A percentile compares a stretch with the other conserved stretches of the same genome.
Conservation (phyloP, 805 yeast genomes). For the Teunomyces barrocoloradensis region DNA sequence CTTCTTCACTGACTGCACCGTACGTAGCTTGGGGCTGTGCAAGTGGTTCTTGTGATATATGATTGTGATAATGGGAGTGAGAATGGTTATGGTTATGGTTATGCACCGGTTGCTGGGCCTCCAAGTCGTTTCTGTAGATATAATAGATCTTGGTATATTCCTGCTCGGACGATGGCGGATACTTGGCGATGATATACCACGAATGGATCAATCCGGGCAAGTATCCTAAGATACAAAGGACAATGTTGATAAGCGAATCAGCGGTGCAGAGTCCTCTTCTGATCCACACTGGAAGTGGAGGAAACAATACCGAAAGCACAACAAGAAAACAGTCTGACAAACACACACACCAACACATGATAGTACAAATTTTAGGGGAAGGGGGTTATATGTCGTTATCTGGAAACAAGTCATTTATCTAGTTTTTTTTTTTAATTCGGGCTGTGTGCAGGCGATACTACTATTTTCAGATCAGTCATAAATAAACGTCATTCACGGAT, state of each 20-base stretch:
- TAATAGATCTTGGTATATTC: slow-evolving; percentile 31
- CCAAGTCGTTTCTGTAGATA: slow-evolving; percentile 35
- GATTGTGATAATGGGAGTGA: slow-evolving; percentile 7
- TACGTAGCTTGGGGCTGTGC: slow-evolving; percentile 16
- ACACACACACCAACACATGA: slow-evolving; percentile 25
- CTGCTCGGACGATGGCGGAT: slow-evolving; percentile 35
- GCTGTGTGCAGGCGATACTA: too few species aligned
- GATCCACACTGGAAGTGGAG: slow-evolving; percentile 71
- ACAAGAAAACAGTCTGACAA: slow-evolving; percentile 57
- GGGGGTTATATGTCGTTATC: background rate
- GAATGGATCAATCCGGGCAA: slow-evolving; percentile 52
- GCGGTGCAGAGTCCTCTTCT: slow-evolving; percentile 59
- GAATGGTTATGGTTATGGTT: slow-evolving; percentile 21
- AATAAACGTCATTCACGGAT: too few species aligned
- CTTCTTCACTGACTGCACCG: slow-evolving; percentile 26
- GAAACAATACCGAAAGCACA: slow-evolving; percentile 59
- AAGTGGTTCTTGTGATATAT: slow-evolving; percentile 10
- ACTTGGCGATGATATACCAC: slow-evolving; percentile 47
- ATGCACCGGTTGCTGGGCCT: slow-evolving; percentile 24
- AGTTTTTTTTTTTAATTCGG: slow-evolving; percentile 3
- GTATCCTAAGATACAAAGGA: slow-evolving; percentile 47
- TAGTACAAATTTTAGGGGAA: background rate
- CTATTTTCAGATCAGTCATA: too few species aligned
- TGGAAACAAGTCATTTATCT: background rate
- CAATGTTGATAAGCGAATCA: slow-evolving; percentile 45